phyloP scores from a whole-genome alignment of 352 stramenopile species.

The Thraustotheca clavata region DNA sequence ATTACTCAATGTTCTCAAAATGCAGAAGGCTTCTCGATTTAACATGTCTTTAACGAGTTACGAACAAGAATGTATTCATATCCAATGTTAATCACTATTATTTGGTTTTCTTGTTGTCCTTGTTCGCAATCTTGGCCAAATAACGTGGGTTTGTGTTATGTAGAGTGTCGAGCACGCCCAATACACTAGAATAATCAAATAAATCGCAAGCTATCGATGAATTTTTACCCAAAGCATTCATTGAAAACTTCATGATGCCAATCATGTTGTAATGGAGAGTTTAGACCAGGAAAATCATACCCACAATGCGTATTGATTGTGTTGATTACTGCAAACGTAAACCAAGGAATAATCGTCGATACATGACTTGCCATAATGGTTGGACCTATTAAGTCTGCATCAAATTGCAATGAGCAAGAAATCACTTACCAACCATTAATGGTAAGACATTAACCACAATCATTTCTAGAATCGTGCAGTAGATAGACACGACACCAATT shows the following conservation, averaged over 20 bases:
- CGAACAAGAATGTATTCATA: no score
- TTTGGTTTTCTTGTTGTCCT: background rate
- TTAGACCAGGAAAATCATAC: slow-evolving; percentile 18
- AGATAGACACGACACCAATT: slow-evolving; percentile 17
- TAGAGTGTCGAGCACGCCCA: slow-evolving; percentile 12
- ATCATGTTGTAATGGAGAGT: slow-evolving; percentile 1
- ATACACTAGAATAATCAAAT: slow-evolving; percentile 1
- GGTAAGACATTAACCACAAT: slow-evolving; percentile 22
- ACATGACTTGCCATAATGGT: slow-evolving; percentile 15
- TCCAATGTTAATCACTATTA: no score
- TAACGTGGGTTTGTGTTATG: slow-evolving; percentile 13
- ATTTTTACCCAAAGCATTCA: slow-evolving; percentile 15
- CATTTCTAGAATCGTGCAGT: slow-evolving; percentile 22
- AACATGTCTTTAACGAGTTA: no score
- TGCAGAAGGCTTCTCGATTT: no score
- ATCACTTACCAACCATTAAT: slow-evolving; percentile 15
- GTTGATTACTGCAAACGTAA: slow-evolving; percentile 21
- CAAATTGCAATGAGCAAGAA: background rate
- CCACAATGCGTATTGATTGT: slow-evolving; percentile 20
- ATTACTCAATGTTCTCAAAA: no score
- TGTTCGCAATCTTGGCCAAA: background rate
- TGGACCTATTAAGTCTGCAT: background rate
- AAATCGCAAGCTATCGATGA: background rate
- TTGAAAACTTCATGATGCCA: slow-evolving; percentile 21
- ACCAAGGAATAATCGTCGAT: slow-evolving; percentile 3